Base-by-base conservation (phyloP, 2,329 filamentous ascomycete species). In the Lizonia empirigonia region DNA sequence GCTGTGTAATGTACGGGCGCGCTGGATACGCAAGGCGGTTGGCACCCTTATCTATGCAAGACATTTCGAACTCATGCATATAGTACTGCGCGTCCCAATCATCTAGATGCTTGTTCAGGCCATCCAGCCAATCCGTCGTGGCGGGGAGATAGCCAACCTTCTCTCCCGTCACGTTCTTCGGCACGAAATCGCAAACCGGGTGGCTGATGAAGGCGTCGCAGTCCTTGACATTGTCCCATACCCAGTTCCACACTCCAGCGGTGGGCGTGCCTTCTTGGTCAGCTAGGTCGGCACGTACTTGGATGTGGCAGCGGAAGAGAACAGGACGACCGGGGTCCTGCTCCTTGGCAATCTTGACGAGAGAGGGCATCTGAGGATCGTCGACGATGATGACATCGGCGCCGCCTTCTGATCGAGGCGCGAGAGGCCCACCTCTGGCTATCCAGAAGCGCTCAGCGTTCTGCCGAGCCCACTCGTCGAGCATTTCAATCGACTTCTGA, bases 201-300 rank as follows among this genome's bases (percentile, higher is more conserved):
- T 94, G 90, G 62, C 87, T 90, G 72, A 94, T 87, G 73, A 92
- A 94, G 68, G 91, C 77, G 71, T 94, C 89, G 8, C 87, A 85
- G 1, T 81, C 73, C 64, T 87, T 80, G 62, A 91, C 88, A 55
- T 84, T 83, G 39, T 83, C 76, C 88, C 88, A 93, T 7, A 94
- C 75, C 75, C 85, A 91, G 23, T 82, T 76, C 89, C 90, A 94
- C 10, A 88, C 84, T 55, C 90, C 85, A 4, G 82, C 82, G 59
- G 91, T 88, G 0, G 89, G 86, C 2, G 84, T 85, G 1, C 82
- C 85, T 1, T 81, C 70, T 38, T 81, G 75, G 39, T 82, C 81
- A 6, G 87, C 82, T 10, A 93, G 79, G 65, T 94, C 90, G 55
- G 85, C 85, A 48, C 89, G 84, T 50, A 94, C 86, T 71, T 94